A percentile compares a stretch with the other conserved stretches of the same genome.
phyloP scores from a whole-genome alignment of 2,329 filamentous ascomycete genomes.

The Coniosporium tulheliwenetii region DNA sequence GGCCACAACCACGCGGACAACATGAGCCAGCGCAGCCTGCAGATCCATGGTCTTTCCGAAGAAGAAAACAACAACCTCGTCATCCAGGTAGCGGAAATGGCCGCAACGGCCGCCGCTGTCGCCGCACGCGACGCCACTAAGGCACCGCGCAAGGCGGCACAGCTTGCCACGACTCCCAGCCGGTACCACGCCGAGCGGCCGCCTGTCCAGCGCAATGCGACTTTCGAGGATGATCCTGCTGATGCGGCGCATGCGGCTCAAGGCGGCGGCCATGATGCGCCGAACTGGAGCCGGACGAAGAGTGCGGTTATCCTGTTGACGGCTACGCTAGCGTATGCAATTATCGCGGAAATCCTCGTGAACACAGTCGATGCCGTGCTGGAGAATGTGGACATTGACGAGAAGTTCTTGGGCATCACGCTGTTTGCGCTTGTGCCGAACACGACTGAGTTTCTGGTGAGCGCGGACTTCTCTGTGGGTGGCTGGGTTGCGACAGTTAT shows the following conservation, averaged over 20 bases:
- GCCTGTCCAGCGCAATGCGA: conserved; percentile 20
- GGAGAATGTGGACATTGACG: conserved; percentile 77
- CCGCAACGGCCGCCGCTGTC: conserved; percentile 76
- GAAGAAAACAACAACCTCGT: conserved; percentile 70
- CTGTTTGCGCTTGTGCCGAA: conserved; percentile 94
- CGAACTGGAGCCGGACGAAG: conserved; percentile 90
- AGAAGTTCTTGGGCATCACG: conserved; percentile 95
- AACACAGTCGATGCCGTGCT: conserved; percentile 96
- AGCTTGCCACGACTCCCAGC: conserved; percentile 18
- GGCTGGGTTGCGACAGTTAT: conserved; percentile 7
- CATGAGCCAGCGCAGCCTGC: conserved; percentile 14
- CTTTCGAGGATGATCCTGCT: conserved; percentile 27
- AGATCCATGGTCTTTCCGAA: conserved; percentile 54
- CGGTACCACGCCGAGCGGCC: conserved; percentile 16
- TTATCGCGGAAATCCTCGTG: conserved; percentile 93
- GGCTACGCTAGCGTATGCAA: conserved; percentile 83
- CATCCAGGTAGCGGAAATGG: conserved; percentile 83
- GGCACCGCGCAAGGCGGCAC: conserved; percentile 33
- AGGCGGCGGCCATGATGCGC: conserved; percentile 81
- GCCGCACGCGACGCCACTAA: conserved; percentile 62
- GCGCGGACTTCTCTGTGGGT: conserved; percentile 16
- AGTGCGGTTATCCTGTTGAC: conserved; percentile 77
- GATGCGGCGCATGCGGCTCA: conserved; percentile 25
- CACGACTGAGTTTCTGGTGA: conserved; percentile 89
- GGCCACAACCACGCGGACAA: conserved; percentile 29